A percentile compares a stretch with the other conserved stretches of the same genome.
Conservation (phyloP, 2,329 filamentous ascomycete genomes). For the Penicillium sp. region DNA sequence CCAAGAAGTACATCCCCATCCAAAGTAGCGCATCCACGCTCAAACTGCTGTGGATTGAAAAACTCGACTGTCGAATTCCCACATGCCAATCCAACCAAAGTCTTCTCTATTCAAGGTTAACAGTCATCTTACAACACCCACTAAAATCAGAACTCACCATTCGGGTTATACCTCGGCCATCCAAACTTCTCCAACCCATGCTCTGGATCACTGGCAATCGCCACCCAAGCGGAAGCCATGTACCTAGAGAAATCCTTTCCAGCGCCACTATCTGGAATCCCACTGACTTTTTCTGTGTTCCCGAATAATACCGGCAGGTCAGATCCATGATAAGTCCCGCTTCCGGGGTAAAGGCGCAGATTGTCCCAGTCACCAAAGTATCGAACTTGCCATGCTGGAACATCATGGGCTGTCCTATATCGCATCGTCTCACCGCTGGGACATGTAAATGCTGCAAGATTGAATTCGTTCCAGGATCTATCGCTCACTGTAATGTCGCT, state of each 20-base stretch:
- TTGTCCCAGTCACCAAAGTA: constrained; percentile 55
- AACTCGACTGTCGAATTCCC: constrained; percentile 15
- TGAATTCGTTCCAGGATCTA: constrained; percentile 40
- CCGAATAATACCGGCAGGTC: constrained; percentile 53
- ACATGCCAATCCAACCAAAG: constrained; percentile 27
- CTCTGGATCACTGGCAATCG: constrained; percentile 42
- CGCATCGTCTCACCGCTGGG: constrained; percentile 43
- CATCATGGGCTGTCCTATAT: constrained; percentile 34
- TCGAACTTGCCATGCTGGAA: constrained; percentile 49
- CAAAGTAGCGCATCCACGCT: constrained; percentile 22
- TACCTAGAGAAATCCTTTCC: constrained; percentile 36
- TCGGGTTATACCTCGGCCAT: constrained; percentile 38
- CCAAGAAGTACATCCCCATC: constrained; percentile 19
- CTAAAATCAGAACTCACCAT: constrained; percentile 6
- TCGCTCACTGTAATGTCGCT: constrained; percentile 42
- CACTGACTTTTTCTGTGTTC: constrained; percentile 41
- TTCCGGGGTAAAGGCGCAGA: constrained; percentile 47
- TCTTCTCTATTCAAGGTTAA: constrained; percentile 13
- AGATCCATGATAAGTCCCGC: constrained; percentile 53
- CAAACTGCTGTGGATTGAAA: constrained; percentile 15
- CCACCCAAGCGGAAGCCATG: constrained; percentile 46
- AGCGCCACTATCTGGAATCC: constrained; percentile 30
- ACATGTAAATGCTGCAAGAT: constrained; percentile 51
- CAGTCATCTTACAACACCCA: background rate
- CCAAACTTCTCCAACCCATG: constrained; percentile 37